Conservation (phyloP, 2,329 filamentous ascomycete species). For the Aspergillus unguis region DNA sequence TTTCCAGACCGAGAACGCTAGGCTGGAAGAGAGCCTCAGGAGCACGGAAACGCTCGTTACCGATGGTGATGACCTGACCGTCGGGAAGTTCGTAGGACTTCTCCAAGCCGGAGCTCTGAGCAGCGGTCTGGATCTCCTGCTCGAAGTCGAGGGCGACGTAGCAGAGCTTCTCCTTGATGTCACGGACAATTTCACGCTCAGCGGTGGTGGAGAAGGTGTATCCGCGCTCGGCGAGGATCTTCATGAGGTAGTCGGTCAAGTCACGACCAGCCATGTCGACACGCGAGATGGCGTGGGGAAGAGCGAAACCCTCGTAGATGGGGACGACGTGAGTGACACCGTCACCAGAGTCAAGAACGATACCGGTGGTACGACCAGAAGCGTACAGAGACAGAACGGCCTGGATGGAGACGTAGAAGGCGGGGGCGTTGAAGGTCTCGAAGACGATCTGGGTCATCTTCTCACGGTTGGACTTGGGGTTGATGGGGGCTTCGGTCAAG, state of each 20-base stretch:
- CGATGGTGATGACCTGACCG: constrained; percentile 99
- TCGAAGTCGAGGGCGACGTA: constrained; percentile 99
- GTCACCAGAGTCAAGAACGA: constrained; percentile 99
- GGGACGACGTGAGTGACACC: constrained; percentile 99
- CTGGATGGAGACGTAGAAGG: constrained; percentile 99
- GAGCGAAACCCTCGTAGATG: constrained; percentile 99
- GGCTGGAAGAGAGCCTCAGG: constrained; percentile 99
- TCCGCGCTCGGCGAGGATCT: constrained; percentile 98
- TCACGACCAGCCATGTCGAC: constrained; percentile 99
- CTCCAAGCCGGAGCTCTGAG: constrained; percentile 97
- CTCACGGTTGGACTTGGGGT: constrained; percentile 99
- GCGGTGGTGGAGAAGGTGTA: constrained; percentile 99
- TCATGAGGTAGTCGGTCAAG: constrained; percentile 99
- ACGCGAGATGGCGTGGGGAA: constrained; percentile 99
- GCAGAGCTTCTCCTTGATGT: constrained; percentile 99
- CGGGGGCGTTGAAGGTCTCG: constrained; percentile 99
- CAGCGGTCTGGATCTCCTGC: constrained; percentile 99
- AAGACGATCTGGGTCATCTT: constrained; percentile 99
- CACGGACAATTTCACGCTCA: constrained; percentile 99
- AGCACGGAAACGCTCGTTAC: constrained; percentile 99
- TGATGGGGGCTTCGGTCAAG: constrained; percentile 98
- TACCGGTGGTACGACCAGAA: constrained; percentile 99
- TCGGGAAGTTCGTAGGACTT: constrained; percentile 99
- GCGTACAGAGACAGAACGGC: constrained; percentile 98
- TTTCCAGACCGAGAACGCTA: constrained; percentile 95